Evolutionary conservation across 257 asterid species (phyloP).

Genomic region (Nicotiana tomentosiformis): DNA sequence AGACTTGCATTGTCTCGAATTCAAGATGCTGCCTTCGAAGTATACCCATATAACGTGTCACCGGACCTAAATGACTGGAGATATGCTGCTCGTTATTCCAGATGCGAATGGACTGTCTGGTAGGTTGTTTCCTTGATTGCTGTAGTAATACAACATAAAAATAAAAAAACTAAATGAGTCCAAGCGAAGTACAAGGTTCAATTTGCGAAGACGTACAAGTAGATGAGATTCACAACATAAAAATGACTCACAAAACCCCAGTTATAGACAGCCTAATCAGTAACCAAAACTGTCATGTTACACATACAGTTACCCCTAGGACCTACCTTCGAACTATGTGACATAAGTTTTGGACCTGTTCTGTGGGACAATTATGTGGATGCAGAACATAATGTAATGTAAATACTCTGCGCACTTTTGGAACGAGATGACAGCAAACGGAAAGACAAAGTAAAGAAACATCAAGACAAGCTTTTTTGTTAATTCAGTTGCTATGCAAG

Average conservation of each 20-base stretch:
- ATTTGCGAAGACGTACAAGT: too few relatives aligned
- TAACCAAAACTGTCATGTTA: not conserved
- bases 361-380: not conserved
- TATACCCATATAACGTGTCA: conserved; percentile 18
- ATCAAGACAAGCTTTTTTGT: not conserved
- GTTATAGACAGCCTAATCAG: not conserved
- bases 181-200: not conserved
- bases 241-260: too few relatives aligned
- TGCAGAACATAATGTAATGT: not conserved
- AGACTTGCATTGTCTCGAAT: conserved; percentile 28
- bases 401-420: not conserved
- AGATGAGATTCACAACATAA: too few relatives aligned
- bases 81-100: conserved; percentile 38
- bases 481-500: not conserved
- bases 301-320: not conserved
- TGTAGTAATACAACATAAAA: conserved; percentile 14
- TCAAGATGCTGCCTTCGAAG: conserved; percentile 23
- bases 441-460: not conserved
- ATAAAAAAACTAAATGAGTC: not conserved
- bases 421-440: not conserved
- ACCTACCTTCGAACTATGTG: not conserved
- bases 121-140: conserved; percentile 50
- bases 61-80: conserved; percentile 45
- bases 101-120: conserved; percentile 72
- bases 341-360: not conserved